Evolutionary conservation across 106 monocot genomes (phyloP), one percentile per base, ranked within the genome.

Genomic region (Iris macrosiphon): DNA sequence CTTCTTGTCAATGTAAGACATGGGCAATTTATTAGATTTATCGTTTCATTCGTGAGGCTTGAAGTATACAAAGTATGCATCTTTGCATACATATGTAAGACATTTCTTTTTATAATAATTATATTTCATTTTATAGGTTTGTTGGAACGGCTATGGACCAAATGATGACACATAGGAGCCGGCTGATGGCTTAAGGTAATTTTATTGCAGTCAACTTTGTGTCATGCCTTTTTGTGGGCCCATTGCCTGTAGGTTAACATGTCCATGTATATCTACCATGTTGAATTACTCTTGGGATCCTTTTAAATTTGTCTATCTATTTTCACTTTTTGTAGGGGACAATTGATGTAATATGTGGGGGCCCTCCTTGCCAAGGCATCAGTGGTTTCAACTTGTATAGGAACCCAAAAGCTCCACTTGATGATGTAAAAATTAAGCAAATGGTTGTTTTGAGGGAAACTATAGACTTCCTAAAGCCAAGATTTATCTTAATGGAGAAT

Each of bases 301-400:
- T 54, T 47, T 28, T 30, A 31, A 44, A 44, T 4, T 18, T 44
- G 2, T 18, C 7, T 18, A 19, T 18, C 44, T 17, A 1, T 19
- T 44, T 33, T 34, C 48, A 13, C 18, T 50, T 3, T 31, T 31
- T 35, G 24, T 16, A 93, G 84, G 88, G 88, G 20, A 57, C 35
- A 39, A 84, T 75, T 24, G 94, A 94, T 71, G 84, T 94, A 10
- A 79, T 94, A 1, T 94, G 94, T 66, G 94, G 94, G 3, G 88
- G 94, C 0, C 94, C 94, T 20, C 94, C 94, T 11, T 94, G 94
- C 19, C 94, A 94, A 70, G 94, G 94, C 2, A 83, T 88, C 0
- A 80, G 79, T 55, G 94, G 94, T 1, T 88, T 85, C 40, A 94
- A 94, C 39, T 27, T 88, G 6, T 94, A 88, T 56, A 65, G 88